Base-by-base conservation (phyloP, 1,284 basidiomycete species). In the Naganishia sp. region DNA sequence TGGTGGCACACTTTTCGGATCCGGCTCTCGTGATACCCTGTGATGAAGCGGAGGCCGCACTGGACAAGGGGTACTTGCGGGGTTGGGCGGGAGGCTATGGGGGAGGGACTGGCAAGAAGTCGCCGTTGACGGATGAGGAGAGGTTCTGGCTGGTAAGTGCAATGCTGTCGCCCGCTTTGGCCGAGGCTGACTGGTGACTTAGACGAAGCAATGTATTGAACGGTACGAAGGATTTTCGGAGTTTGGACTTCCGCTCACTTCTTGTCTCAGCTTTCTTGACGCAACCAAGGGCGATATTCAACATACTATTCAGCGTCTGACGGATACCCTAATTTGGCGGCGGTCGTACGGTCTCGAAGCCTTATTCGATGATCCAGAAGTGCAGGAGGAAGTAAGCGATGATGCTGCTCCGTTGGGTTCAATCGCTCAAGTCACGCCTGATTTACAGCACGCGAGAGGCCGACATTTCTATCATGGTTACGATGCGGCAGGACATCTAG, bases 1-100 rank as follows among this genome's bases (percentile, higher is more conserved):
- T 67, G 2, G 45, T 67, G 7, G 59, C 65, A 3, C 65, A 67
- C n/a, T 67, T 67, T n/a, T 61, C 57, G 33, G 46, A 63, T n/a
- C 59, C 65, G 2, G 57, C 55, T 9, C 39, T 63, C 42, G 44
- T 49, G n/a, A 63, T 63, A 13, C 28, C 65, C 25, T 15, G 45
- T 44, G n/a, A 48, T 15, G 59, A 63, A n/a, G 52, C 36, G 11
- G 60, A 67, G 31, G 65, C 65, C 21, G 52, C 65, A 9, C 16
- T 48, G 45, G 60, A 63, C 42, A 67, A 49, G 44, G 65, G 65
- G 6, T 67, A 67, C 42, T 45, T 67, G 21, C 44, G 59, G 9
- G 65, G 65, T 18, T 61, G 59, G 60, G 59, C 53, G 7, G 65
- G 60, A 42, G 65, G 59, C 18, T 61, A 55, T 28, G 65, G 65